These are phyloP conservation scores for Tremella mesenterica DNA, from an alignment of 768 basidiomycete genomes.

Conservation along the genomic window DNA sequence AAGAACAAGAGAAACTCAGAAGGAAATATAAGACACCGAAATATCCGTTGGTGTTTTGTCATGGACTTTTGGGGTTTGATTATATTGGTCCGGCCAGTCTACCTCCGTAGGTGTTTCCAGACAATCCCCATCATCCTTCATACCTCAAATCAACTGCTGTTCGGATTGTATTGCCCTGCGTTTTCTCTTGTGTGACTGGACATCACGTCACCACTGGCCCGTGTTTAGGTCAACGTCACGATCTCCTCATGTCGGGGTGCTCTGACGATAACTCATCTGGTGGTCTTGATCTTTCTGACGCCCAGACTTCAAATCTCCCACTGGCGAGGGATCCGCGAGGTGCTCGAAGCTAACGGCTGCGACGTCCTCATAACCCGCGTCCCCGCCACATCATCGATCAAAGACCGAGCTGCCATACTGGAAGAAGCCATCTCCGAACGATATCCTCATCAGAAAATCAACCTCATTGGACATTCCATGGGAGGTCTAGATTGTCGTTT, in stretches of 20 bases:
- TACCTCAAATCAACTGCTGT: neutral
- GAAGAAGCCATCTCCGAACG: conserved; percentile 66
- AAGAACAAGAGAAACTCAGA: conserved; percentile 49
- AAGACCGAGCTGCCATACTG: conserved; percentile 84
- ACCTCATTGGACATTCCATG: conserved; percentile 82
- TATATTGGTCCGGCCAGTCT: conserved; percentile 39
- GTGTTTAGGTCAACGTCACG: too few relatives aligned
- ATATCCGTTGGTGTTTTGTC: conserved; percentile 88
- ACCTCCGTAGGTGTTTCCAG: conserved; percentile 22
- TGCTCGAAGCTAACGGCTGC: conserved; percentile 73
- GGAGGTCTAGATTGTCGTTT: conserved; percentile 89
- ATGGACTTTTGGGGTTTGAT: conserved; percentile 61
- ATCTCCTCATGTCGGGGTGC: too few relatives aligned
- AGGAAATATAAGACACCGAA: conserved; percentile 67
- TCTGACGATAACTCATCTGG: too few relatives aligned
- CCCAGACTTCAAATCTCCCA: conserved; percentile 76
- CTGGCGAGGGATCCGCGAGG: conserved; percentile 95
- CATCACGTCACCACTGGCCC: too few relatives aligned
- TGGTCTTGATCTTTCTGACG: too few relatives aligned
- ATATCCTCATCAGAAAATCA: conserved; percentile 75
- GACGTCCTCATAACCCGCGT: conserved; percentile 90
- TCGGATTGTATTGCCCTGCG: too few relatives aligned
- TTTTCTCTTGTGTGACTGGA: too few relatives aligned
- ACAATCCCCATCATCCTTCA: neutral
- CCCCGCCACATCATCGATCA: conserved; percentile 79